Evolutionary conservation across 495 filamentous ascomycete species (phyloP).

Genomic region (Aspergillus indologenus): DNA sequence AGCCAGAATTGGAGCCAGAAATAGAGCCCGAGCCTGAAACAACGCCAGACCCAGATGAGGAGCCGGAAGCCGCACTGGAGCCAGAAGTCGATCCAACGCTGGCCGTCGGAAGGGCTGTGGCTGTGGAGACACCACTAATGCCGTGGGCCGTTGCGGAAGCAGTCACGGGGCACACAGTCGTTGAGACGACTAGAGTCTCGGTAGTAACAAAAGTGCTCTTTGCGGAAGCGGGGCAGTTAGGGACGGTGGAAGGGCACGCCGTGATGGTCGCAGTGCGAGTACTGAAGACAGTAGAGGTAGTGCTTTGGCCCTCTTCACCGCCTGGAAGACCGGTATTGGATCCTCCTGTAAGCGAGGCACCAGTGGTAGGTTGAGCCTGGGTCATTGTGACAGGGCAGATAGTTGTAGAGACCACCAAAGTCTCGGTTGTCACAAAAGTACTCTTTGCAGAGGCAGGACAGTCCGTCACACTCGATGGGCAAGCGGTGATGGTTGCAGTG

Average conservation of each 20-base stretch:
- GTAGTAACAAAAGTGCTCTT: background rate
- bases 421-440: background rate
- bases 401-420: background rate
- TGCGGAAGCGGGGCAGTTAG: background rate
- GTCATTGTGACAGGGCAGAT: background rate
- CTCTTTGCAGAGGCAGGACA: background rate
- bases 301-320: background rate
- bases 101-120: background rate
- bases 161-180: background rate
- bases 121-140: no score
- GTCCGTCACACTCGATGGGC: background rate
- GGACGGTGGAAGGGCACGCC: background rate
- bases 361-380: background rate
- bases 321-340: background rate
- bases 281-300: background rate
- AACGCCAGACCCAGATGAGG: no score
- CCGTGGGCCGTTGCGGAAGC: background rate
- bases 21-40: no score
- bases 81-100: background rate
- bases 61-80: background rate
- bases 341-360: background rate
- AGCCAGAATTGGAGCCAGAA: no score
- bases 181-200: background rate
- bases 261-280: background rate
- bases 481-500: background rate